These are phyloP conservation scores for Aspergillus sp. DNA, from an alignment of 2,329 filamentous ascomycete species.

Conservation along the genomic window DNA sequence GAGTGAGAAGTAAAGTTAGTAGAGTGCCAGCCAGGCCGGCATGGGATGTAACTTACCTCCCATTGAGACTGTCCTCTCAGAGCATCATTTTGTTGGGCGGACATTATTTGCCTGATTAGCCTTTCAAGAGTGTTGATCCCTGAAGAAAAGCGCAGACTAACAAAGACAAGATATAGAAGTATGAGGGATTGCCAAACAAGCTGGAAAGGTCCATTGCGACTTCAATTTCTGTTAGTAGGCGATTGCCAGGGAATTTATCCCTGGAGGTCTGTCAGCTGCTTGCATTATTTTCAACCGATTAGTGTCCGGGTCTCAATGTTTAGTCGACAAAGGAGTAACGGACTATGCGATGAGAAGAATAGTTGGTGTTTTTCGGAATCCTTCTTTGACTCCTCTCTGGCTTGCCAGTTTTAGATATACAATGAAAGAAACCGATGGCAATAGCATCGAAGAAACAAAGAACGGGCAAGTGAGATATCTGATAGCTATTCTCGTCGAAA, in stretches of 20 bases:
- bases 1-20: neutral
- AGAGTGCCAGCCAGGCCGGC: neutral
- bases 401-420: no score
- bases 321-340: no score
- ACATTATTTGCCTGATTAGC: neutral
- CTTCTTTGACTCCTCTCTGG: no score
- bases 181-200: neutral
- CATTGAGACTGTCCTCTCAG: neutral
- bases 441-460: no score
- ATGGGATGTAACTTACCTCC: neutral
- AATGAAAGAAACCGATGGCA: no score
- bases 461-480: no score
- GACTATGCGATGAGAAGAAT: no score
- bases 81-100: neutral
- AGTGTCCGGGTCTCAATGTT: no score
- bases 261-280: no score
- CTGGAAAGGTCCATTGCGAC: neutral
- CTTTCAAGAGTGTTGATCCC: neutral
- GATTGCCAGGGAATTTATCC: neutral
- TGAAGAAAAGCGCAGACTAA: neutral
- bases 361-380: no score
- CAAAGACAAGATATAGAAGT: neutral
- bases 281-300: no score
- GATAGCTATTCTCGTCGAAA: no score
- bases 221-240: neutral